Evolutionary conservation across 106 monocot genomes (phyloP).

Genomic region (Dioscorea alata): DNA sequence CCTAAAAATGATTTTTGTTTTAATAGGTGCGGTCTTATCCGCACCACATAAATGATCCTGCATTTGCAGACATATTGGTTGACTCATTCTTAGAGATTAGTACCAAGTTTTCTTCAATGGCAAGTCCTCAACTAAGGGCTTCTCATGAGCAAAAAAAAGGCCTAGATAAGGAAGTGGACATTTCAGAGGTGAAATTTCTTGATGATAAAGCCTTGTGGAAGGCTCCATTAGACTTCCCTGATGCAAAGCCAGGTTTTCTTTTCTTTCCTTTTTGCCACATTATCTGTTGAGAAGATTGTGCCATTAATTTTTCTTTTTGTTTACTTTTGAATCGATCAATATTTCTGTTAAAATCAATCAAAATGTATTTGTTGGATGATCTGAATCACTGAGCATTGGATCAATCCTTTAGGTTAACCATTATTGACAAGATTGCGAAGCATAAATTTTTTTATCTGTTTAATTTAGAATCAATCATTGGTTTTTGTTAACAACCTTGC

Average conservation of each 20-base stretch:
- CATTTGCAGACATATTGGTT: constrained; percentile 79
- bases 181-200: constrained; percentile 2
- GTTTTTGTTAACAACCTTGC: no score
- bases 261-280: background rate
- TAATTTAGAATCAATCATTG: no score
- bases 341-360: no score
- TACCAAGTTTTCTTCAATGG: constrained; percentile 14
- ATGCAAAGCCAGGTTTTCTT: constrained; percentile 70
- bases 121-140: constrained; percentile 9
- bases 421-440: no score
- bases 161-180: constrained; percentile 9
- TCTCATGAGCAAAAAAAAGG: constrained; percentile 11
- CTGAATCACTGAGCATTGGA: no score
- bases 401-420: no score
- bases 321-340: no score
- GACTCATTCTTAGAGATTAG: constrained; percentile 67
- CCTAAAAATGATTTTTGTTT: background rate
- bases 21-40: constrained; percentile 65
- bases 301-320: no score
- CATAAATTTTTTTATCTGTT: no score
- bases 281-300: no score
- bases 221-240: constrained; percentile 57
- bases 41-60: constrained; percentile 87
- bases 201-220: constrained; percentile 16
- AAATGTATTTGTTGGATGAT: no score